Percentiles rank a stretch among this genome's conserved stretches.
Conservation (phyloP, 257 asterid species). For the Scutellaria baicalensis region DNA sequence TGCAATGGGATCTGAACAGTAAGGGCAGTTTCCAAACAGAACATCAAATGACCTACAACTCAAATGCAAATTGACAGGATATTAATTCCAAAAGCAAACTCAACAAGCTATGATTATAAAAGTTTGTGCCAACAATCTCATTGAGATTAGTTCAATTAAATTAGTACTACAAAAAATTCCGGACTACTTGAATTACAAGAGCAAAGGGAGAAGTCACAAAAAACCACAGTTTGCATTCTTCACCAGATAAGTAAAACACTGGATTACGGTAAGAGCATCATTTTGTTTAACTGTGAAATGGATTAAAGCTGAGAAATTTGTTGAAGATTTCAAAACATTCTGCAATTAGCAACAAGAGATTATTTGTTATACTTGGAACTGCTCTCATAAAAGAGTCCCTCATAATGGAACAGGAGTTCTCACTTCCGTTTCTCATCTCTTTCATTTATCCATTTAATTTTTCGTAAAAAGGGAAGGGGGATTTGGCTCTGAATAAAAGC, state of each 20-base stretch:
- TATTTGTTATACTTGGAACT: not conserved
- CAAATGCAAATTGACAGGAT: not conserved
- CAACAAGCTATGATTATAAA: not conserved
- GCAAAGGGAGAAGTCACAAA: not conserved
- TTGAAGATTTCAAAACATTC: not conserved
- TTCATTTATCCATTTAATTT: too few species aligned
- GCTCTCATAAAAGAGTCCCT: not conserved
- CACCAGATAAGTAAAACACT: not conserved
- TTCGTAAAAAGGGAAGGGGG: too few species aligned
- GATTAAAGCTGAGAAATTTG: not conserved
- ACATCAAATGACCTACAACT: conserved; percentile 51
- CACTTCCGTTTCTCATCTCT: too few species aligned
- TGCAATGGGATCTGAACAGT: conserved; percentile 68
- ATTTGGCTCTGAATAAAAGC: too few species aligned
- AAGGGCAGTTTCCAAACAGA: conserved; percentile 65
- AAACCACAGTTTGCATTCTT: not conserved
- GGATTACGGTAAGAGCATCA: not conserved
- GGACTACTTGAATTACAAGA: not conserved
- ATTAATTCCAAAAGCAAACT: not conserved
- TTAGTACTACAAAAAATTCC: not conserved
- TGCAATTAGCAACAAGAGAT: not conserved
- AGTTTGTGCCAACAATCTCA: not conserved
- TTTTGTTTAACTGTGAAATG: not conserved
- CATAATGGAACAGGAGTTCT: too few species aligned
- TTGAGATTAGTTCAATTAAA: not conserved